phyloP scores from a whole-genome alignment of 805 yeast genomes.

The Kazachstania viticola region DNA sequence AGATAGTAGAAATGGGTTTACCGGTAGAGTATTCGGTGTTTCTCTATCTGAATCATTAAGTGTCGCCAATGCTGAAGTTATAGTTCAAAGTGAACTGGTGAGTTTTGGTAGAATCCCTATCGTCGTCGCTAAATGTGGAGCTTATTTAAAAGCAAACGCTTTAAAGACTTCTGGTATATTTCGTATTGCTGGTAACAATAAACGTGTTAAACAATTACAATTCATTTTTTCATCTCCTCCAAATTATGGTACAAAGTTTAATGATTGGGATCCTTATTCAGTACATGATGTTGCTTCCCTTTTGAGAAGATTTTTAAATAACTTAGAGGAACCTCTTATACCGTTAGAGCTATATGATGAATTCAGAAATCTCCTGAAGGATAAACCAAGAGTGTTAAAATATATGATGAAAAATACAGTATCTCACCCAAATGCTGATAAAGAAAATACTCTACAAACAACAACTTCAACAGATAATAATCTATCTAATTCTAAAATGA shows the following conservation, averaged over 20 bases:
- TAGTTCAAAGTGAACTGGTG: constrained; percentile 45
- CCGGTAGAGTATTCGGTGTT: constrained; percentile 62
- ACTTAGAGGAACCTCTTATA: constrained; percentile 84
- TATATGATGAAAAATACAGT: constrained; percentile 41
- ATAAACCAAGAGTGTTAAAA: constrained; percentile 50
- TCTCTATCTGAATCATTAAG: constrained; percentile 58
- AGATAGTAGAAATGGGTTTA: constrained; percentile 27
- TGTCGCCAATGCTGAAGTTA: constrained; percentile 59
- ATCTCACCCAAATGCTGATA: constrained; percentile 28
- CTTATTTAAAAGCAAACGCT: constrained; percentile 66
- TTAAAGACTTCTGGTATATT: constrained; percentile 82
- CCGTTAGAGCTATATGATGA: constrained; percentile 66
- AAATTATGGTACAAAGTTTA: constrained; percentile 70
- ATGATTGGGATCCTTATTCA: constrained; percentile 81
- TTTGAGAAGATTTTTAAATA: constrained; percentile 72
- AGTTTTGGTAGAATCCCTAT: constrained; percentile 85
- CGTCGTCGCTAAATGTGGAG: constrained; percentile 93
- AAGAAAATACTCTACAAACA: constrained; percentile 15
- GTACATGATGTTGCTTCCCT: constrained; percentile 96
- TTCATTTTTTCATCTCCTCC: constrained; percentile 78
- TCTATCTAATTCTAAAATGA: not conserved
- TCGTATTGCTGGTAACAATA: constrained; percentile 83
- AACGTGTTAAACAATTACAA: constrained; percentile 79
- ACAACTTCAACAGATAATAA: not conserved
- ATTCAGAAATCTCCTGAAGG: constrained; percentile 68